Base-by-base conservation (phyloP, 2,329 filamentous ascomycete genomes). In the Fusarium falciforme region DNA sequence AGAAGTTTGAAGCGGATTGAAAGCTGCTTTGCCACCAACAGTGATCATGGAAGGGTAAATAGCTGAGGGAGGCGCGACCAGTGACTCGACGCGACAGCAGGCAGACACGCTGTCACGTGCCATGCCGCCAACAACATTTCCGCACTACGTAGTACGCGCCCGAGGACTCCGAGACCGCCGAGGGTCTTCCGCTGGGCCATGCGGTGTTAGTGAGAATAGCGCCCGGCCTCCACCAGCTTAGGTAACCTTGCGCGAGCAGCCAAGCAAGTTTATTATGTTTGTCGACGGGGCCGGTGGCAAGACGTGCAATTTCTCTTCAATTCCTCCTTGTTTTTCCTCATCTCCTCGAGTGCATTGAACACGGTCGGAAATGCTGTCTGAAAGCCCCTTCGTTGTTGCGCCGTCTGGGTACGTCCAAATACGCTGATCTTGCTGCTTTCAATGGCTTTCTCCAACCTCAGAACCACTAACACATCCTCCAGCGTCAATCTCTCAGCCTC, bases 81-180 rank as follows among this genome's bases (percentile, higher is more conserved):
- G 25, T 44, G 61, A 62, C 54, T 66, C 55, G 63, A 78, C 76
- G 74, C 76, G 77, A 67, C 68, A 42, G 44, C 64, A 78, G 77
- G 76, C 77, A 78, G 76, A 76, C 70, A 72, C 77, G 77, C 17
- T 70, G 35, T 78, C 77, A 78, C 77, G 77, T 78, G 76, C 59
- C 11, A 29, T 2, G 54, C 64, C 61, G 66, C 44, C 42, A 35
- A 25, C 42, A 40, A 40, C 31, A 35, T 16, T 62, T 11, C 27
- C 27, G 33, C 22, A 20, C 12, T 20, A 31, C 47, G 40, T 20
- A 44, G 11, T 29, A 40, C 63, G 20, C 61, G 61, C 42, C 66
- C 63, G 66, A 64, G 36, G 49, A 61, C 59, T 70, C 71, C 68
- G 70, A 71, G 55, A 65, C 61, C 17, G 57, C 61, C 59, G 59